These are phyloP conservation scores for Toxoplasma gondii DNA, from an alignment of 169 alveolate genomes.

Conservation along the genomic window DNA sequence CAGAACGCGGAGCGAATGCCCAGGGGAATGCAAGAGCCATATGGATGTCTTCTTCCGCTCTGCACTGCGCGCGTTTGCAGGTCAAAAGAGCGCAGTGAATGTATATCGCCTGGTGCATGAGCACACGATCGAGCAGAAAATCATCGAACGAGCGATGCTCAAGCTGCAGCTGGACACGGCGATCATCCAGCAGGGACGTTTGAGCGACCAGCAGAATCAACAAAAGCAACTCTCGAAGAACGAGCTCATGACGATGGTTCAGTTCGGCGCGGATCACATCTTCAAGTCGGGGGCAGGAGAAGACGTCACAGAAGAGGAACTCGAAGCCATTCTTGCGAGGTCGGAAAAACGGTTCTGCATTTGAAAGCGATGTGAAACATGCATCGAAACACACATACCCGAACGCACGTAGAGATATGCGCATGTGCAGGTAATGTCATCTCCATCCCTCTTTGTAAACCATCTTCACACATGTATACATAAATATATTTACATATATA, in stretches of 20 bases:
- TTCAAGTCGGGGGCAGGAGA: slow-evolving; percentile 75
- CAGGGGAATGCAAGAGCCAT: too few relatives aligned
- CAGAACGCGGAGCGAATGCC: too few relatives aligned
- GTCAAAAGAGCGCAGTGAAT: slow-evolving; percentile 95
- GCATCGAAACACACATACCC: neutral
- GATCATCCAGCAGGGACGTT: slow-evolving; percentile 95
- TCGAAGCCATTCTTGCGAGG: slow-evolving; percentile 78
- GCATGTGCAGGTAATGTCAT: too few relatives aligned
- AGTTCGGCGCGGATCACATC: slow-evolving; percentile 79
- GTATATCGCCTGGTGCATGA: slow-evolving; percentile 95
- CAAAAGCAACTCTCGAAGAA: slow-evolving; percentile 35
- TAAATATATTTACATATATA: neutral
- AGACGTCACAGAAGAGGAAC: slow-evolving; percentile 78
- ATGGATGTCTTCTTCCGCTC: too few relatives aligned
- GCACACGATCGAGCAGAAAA: slow-evolving; percentile 97
- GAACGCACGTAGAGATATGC: too few relatives aligned
- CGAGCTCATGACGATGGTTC: slow-evolving; percentile 79
- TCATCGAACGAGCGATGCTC: slow-evolving; percentile 95
- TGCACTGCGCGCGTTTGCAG: slow-evolving; percentile 69
- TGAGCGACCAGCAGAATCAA: slow-evolving; percentile 74
- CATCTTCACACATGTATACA: neutral
- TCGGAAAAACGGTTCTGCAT: neutral
- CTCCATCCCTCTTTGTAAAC: too few relatives aligned
- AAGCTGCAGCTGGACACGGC: slow-evolving; percentile 96
- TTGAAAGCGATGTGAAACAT: too few relatives aligned